phyloP scores from a whole-genome alignment of 2,329 filamentous ascomycete species.

The Pestalotiopsis sp. region DNA sequence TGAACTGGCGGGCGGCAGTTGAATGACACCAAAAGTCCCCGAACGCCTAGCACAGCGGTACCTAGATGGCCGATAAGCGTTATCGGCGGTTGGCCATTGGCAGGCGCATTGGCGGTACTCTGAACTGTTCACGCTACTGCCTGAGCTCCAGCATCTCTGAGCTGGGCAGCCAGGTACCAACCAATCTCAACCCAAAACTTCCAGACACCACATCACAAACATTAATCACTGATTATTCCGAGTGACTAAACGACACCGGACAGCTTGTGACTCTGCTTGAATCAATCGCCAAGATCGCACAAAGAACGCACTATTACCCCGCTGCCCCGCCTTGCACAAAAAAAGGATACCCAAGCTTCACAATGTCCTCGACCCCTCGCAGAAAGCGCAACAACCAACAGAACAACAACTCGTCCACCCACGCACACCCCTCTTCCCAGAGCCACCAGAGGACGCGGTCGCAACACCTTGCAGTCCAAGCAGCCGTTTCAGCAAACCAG shows the following conservation, averaged over 20 bases:
- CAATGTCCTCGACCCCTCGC: slow-evolving; percentile 38
- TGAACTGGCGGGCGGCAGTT: neutral
- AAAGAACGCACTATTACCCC: neutral
- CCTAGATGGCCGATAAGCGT: slow-evolving; percentile 2
- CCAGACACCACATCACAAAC: no score
- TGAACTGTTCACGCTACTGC: neutral
- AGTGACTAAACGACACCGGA: no score
- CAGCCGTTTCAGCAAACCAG: slow-evolving; percentile 12
- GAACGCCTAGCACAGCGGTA: neutral
- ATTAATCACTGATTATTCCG: no score
- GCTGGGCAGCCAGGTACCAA: neutral
- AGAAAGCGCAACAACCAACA: slow-evolving; percentile 32
- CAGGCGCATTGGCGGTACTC: neutral
- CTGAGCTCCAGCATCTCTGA: neutral
- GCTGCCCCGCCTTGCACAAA: neutral
- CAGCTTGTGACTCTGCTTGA: no score
- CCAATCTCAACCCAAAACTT: neutral
- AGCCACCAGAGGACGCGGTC: slow-evolving; percentile 38
- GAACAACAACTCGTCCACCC: slow-evolving; percentile 14
- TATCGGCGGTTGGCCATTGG: slow-evolving; percentile 2
- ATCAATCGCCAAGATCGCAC: neutral
- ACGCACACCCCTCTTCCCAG: slow-evolving; percentile 13
- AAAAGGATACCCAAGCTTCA: slow-evolving; percentile 3
- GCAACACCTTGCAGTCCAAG: slow-evolving; percentile 28
- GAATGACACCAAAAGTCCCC: neutral